These are phyloP conservation scores for Coemansia sp. DNA, from an alignment of 192 early-diverging fungal genomes.

Conservation along the genomic window DNA sequence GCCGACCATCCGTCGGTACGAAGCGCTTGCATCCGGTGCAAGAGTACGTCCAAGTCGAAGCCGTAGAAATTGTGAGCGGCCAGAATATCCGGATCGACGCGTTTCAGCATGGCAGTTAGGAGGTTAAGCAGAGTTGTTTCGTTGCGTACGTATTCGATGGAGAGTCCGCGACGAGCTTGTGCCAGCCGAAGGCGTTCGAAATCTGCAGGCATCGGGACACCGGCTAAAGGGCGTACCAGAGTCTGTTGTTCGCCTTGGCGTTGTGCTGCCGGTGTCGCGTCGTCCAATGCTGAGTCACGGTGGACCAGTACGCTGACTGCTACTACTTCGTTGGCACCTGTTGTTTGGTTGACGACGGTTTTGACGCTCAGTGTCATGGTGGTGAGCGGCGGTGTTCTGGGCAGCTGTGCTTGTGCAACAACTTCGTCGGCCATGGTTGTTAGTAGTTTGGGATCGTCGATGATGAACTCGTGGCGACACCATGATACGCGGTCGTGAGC, in stretches of 20 bases:
- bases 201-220: constrained; percentile 75
- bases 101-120: constrained; percentile 71
- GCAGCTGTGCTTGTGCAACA: constrained; percentile 35
- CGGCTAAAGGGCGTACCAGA: constrained; percentile 70
- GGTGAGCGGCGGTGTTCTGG: constrained; percentile 71
- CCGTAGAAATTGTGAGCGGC: constrained; percentile 97
- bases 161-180: constrained; percentile 31
- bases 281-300: constrained; percentile 64
- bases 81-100: constrained; percentile 87
- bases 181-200: constrained; percentile 65
- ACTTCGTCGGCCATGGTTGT: constrained; percentile 59
- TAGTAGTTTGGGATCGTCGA: constrained; percentile 72
- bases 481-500: constrained; percentile 69
- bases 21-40: constrained; percentile 89
- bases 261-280: constrained; percentile 52
- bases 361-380: constrained; percentile 85
- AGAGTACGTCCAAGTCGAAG: constrained; percentile 88
- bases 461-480: constrained; percentile 76
- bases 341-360: constrained; percentile 78
- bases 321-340: constrained; percentile 88
- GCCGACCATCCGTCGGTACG: constrained; percentile 80
- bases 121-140: constrained; percentile 81
- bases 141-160: constrained; percentile 62
- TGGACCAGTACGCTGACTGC: constrained; percentile 74
- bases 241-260: constrained; percentile 60